A percentile compares a stretch with the other conserved stretches of the same genome.
phyloP scores from a whole-genome alignment of 345 rosid genomes.

The Citrus unshiu region DNA sequence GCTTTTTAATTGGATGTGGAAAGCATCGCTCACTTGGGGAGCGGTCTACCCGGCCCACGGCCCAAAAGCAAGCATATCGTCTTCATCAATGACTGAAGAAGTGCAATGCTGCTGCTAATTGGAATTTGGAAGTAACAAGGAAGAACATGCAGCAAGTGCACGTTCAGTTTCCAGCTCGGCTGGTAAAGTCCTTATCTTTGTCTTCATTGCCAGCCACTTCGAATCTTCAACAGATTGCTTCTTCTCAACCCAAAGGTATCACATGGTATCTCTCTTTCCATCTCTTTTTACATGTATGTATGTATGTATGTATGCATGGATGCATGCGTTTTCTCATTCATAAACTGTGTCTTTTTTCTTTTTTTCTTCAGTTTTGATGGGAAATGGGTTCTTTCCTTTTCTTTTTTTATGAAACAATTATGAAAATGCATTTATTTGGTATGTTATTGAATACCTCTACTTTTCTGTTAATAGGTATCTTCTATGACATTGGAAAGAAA shows the following conservation, averaged over 20 bases:
- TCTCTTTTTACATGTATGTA: background rate
- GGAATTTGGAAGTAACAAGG: too few relatives aligned
- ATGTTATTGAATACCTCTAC: background rate
- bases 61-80: background rate
- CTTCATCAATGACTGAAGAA: background rate
- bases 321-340: background rate
- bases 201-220: constrained; percentile 33
- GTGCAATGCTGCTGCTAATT: too few relatives aligned
- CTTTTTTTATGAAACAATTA: background rate
- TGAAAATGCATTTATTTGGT: background rate
- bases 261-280: background rate
- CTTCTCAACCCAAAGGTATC: constrained; percentile 46
- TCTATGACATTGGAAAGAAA: background rate
- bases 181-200: constrained; percentile 32
- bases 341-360: too few relatives aligned
- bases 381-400: background rate
- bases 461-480: background rate
- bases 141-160: constrained; percentile 24
- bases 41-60: background rate
- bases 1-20: too few relatives aligned
- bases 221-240: constrained; percentile 37
- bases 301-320: background rate
- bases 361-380: background rate
- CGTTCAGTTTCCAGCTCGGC: constrained; percentile 38
- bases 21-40: too few relatives aligned